A percentile compares a stretch with the other conserved stretches of the same genome.
Conservation (phyloP, 1,284 basidiomycete species). For the Meira nashicola region DNA sequence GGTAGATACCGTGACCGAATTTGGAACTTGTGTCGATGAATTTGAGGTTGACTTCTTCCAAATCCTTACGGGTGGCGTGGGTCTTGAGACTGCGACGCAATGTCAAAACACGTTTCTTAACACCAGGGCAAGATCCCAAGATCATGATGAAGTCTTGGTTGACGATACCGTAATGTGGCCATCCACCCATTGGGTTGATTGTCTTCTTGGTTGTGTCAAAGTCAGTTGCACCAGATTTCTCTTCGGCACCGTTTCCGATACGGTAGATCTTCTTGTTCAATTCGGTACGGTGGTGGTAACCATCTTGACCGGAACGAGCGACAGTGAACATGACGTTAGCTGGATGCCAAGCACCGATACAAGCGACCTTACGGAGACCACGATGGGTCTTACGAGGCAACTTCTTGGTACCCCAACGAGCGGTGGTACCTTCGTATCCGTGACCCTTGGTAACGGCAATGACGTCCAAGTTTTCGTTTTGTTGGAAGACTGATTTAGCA, state of each 20-base stretch:
- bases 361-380: conserved; percentile 92
- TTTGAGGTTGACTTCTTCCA: conserved; percentile 97
- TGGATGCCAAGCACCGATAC: conserved; percentile 99
- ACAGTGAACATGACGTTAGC: conserved; percentile 99
- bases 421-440: conserved; percentile 98
- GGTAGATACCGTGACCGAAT: conserved; percentile 82
- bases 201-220: conserved; percentile 61
- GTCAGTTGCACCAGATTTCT: conserved; percentile 80
- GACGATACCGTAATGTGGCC: conserved; percentile 97
- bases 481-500: conserved; percentile 80
- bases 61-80: conserved; percentile 54
- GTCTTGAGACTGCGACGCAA: conserved; percentile 52
- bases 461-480: conserved; percentile 93
- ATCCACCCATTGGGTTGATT: conserved; percentile 98
- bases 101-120: conserved; percentile 95
- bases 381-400: conserved; percentile 98
- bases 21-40: conserved; percentile 98
- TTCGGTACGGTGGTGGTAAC: conserved; percentile 93
- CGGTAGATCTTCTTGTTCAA: conserved; percentile 95
- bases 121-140: conserved; percentile 71
- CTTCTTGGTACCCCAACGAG: conserved; percentile 99
- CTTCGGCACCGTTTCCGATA: conserved; percentile 75
- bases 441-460: conserved; percentile 99
- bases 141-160: conserved; percentile 97
- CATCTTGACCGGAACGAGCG: conserved; percentile 96